A percentile compares a stretch with the other conserved stretches of the same genome.
These are phyloP conservation scores for Cryomyces antarcticus DNA, from an alignment of 495 filamentous ascomycete genomes.

Conservation along the genomic window DNA sequence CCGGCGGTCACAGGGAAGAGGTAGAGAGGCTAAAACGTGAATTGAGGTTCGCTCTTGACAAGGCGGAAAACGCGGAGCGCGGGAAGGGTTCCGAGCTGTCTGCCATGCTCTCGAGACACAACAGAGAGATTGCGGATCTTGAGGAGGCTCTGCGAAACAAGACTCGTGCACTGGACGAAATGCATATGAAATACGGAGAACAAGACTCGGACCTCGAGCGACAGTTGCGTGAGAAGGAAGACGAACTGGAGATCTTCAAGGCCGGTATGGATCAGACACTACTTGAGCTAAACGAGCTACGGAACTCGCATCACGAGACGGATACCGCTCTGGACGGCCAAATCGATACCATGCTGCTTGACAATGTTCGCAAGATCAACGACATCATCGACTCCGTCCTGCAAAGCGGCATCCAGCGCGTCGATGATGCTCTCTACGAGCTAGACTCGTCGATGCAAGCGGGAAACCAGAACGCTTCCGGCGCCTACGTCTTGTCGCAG, in stretches of 20 bases:
- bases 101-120: conserved; percentile 83
- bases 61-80: conserved; percentile 79
- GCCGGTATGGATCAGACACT: conserved; percentile 91
- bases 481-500: conserved; percentile 88
- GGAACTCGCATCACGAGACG: conserved; percentile 40
- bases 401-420: conserved; percentile 78
- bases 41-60: conserved; percentile 76
- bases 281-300: conserved; percentile 72
- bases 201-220: conserved; percentile 70
- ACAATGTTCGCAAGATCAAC: conserved; percentile 79
- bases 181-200: conserved; percentile 53
- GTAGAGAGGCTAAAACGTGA: conserved; percentile 94
- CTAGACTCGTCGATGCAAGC: conserved; percentile 95
- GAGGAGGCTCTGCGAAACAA: conserved; percentile 85
- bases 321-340: conserved; percentile 75
- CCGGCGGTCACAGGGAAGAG: conserved; percentile 78
- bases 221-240: conserved; percentile 75
- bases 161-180: conserved; percentile 69
- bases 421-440: conserved; percentile 93
- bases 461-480: conserved; percentile 92
- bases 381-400: conserved; percentile 96
- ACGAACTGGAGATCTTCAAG: conserved; percentile 92
- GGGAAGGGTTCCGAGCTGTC: conserved; percentile 88
- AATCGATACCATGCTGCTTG: conserved; percentile 69
- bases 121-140: conserved; percentile 86